Percentiles rank a stretch among this genome's conserved stretches.
phyloP scores from a whole-genome alignment of 441 rosid species.

The Gossypium aridum region DNA sequence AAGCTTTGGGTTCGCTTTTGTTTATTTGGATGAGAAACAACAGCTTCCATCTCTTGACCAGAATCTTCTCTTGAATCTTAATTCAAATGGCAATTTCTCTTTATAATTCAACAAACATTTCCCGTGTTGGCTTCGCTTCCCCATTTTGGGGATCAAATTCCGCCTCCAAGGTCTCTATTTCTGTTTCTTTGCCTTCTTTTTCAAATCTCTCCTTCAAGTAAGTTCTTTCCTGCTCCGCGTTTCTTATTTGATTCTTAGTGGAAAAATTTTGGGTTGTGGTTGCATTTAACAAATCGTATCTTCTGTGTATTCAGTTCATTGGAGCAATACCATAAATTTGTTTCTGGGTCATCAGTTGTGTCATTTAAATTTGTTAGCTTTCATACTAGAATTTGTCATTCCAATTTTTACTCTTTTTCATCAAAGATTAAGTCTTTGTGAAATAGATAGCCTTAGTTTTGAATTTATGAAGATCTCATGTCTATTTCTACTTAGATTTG shows the following conservation, averaged over 20 bases:
- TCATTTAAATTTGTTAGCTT: not conserved
- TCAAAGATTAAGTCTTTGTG: not conserved
- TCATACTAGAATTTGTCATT: not conserved
- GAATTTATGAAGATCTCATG: not conserved
- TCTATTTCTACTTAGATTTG: not conserved
- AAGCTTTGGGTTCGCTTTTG: not conserved
- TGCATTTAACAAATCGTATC: not conserved
- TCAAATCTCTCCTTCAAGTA: conserved; percentile 18
- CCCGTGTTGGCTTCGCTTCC: not conserved
- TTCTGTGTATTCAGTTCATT: not conserved
- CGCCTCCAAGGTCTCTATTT: conserved; percentile 18
- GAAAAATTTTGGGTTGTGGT: not conserved
- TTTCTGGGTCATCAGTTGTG: not conserved
- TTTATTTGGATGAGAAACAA: not conserved
- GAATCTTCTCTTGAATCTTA: not conserved
- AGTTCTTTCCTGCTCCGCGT: conserved; percentile 11
- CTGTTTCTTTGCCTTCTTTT: conserved; percentile 36
- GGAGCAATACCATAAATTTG: not conserved
- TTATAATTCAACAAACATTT: not conserved
- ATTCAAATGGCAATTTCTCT: conserved; percentile 16
- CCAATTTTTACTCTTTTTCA: not conserved
- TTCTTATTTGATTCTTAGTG: not conserved
- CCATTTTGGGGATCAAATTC: not conserved
- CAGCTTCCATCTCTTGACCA: not conserved
- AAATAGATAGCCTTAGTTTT: not conserved